Conservation (phyloP, 176 grass and related monocot genomes). For the Ensete ventricosum region DNA sequence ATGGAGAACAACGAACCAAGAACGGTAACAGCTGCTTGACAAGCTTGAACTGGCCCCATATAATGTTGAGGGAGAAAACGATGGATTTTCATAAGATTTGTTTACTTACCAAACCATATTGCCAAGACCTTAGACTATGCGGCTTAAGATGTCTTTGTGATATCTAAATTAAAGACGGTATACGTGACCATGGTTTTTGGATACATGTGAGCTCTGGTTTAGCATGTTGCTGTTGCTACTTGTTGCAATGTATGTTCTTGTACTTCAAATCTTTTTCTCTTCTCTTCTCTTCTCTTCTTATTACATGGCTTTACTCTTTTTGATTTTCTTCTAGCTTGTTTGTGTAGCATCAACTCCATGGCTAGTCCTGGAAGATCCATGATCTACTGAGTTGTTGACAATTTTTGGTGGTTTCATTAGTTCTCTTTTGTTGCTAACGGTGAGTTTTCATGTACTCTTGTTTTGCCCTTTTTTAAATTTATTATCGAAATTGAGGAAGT, state of each 20-base stretch:
- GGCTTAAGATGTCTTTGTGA: background rate
- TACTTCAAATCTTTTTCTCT: too few species aligned
- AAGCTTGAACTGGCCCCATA: too few species aligned
- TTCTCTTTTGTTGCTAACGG: slow-evolving; percentile 75
- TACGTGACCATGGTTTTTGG: background rate
- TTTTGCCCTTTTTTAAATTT: background rate
- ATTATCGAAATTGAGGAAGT: background rate
- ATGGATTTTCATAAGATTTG: background rate
- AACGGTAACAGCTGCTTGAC: too few species aligned
- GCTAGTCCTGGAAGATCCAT: slow-evolving; percentile 65
- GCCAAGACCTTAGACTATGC: background rate
- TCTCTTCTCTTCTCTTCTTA: too few species aligned
- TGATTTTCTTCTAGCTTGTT: background rate
- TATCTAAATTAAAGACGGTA: background rate
- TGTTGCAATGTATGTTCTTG: background rate
- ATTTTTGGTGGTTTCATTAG: slow-evolving; percentile 86
- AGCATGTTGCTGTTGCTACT: background rate
- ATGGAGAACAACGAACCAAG: too few species aligned
- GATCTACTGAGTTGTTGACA: slow-evolving; percentile 79
- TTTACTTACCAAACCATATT: background rate
- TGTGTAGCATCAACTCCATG: slow-evolving; percentile 24
- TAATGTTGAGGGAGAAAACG: too few species aligned
- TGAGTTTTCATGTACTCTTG: slow-evolving; percentile 26
- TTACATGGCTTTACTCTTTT: too few species aligned
- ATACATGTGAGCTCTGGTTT: background rate